Conservation (phyloP, 2,329 filamentous ascomycete genomes). For the Furcasterigmium sp. region DNA sequence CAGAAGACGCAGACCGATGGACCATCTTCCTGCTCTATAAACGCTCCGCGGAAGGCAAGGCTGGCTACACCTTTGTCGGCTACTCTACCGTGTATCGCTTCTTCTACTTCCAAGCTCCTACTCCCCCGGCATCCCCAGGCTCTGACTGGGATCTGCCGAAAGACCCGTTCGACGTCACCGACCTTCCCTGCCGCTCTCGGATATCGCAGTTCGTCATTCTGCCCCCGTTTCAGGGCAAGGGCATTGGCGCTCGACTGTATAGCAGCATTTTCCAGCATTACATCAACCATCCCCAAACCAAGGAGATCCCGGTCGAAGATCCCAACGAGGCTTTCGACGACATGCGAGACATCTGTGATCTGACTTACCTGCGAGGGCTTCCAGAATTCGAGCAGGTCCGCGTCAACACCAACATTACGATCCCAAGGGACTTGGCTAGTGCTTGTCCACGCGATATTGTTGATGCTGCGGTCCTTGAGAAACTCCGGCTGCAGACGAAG, state of each 20-base stretch:
- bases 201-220: slow-evolving; percentile 93
- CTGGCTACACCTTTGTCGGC: slow-evolving; percentile 76
- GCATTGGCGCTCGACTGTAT: slow-evolving; percentile 78
- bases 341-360: slow-evolving; percentile 69
- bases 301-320: slow-evolving; percentile 89
- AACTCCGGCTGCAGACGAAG: slow-evolving; percentile 58
- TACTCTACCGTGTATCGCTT: slow-evolving; percentile 90
- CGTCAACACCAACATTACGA: slow-evolving; percentile 45
- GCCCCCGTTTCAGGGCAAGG: slow-evolving; percentile 77
- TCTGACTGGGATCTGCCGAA: slow-evolving; percentile 38
- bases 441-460: slow-evolving; percentile 45
- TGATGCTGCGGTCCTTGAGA: slow-evolving; percentile 48
- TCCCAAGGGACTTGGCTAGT: slow-evolving; percentile 40
- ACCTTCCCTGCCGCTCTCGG: slow-evolving; percentile 71
- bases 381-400: slow-evolving; percentile 52
- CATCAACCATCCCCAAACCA: slow-evolving; percentile 60
- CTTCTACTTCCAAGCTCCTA: slow-evolving; percentile 56
- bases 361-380: slow-evolving; percentile 56
- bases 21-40: slow-evolving; percentile 84
- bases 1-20: slow-evolving; percentile 72
- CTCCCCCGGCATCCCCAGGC: slow-evolving; percentile 33
- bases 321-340: slow-evolving; percentile 84
- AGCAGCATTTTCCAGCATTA: slow-evolving; percentile 69
- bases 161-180: slow-evolving; percentile 40
- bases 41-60: slow-evolving; percentile 45